Evolutionary conservation across 495 filamentous ascomycete species (phyloP).

Genomic region (Neurospora pannonica): DNA sequence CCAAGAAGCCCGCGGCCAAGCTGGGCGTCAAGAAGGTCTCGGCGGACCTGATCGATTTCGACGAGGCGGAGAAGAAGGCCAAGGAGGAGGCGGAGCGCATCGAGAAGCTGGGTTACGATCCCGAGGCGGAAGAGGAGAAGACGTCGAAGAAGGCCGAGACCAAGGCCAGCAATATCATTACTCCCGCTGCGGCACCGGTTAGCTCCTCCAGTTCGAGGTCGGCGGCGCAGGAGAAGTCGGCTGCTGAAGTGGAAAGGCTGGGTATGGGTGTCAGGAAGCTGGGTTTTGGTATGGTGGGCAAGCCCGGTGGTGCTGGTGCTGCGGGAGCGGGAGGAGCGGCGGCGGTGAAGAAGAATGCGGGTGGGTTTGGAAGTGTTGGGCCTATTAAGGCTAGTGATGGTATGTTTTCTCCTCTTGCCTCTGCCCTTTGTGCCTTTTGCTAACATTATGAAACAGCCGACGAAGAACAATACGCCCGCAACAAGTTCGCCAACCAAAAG

Average conservation of each 20-base stretch:
- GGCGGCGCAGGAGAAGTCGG: constrained; percentile 49
- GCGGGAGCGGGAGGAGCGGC: constrained; percentile 42
- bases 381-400: constrained; percentile 63
- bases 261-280: constrained; percentile 84
- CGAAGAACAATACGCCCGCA: constrained; percentile 61
- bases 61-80: constrained; percentile 92
- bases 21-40: constrained; percentile 86
- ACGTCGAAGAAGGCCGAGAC: constrained; percentile 24
- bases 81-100: constrained; percentile 96
- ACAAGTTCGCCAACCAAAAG: constrained; percentile 82
- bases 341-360: constrained; percentile 61
- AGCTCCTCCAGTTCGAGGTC: constrained; percentile 52
- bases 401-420: constrained; percentile 27
- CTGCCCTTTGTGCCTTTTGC: neutral
- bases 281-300: constrained; percentile 80
- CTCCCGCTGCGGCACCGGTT: constrained; percentile 55
- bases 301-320: constrained; percentile 39
- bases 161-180: constrained; percentile 45
- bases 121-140: constrained; percentile 69
- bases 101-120: constrained; percentile 95
- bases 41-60: constrained; percentile 77
- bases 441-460: constrained; percentile 45
- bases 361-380: constrained; percentile 78
- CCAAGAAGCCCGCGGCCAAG: constrained; percentile 90
- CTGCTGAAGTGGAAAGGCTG: constrained; percentile 71